A percentile compares a stretch with the other conserved stretches of the same genome.
These are phyloP conservation scores for Rosa persica DNA, from an alignment of 306 rosid species.

Conservation along the genomic window DNA sequence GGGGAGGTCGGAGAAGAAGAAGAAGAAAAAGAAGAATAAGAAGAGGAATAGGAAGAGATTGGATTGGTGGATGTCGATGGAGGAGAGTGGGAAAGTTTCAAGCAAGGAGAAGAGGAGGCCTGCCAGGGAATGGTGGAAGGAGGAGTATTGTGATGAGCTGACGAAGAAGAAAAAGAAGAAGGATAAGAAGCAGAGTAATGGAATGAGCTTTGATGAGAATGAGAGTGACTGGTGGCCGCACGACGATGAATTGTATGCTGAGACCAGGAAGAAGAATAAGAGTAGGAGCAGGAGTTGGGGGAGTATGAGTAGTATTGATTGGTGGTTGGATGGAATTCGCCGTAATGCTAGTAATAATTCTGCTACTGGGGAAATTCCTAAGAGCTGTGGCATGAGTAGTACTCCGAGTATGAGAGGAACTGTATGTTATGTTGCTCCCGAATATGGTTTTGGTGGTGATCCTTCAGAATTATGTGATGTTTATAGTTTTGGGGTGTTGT, in stretches of 20 bases:
- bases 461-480: constrained; percentile 86
- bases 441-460: constrained; percentile 73
- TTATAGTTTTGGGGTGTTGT: constrained; percentile 80
- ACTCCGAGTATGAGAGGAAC: constrained; percentile 99
- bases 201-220: constrained; percentile 41
- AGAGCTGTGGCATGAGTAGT: constrained; percentile 86
- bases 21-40: constrained; percentile 26
- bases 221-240: constrained; percentile 58
- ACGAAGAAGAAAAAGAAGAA: constrained; percentile 57
- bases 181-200: constrained; percentile 48
- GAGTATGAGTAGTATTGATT: constrained; percentile 58
- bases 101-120: constrained; percentile 68
- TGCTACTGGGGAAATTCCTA: constrained; percentile 71
- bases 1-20: constrained; percentile 36
- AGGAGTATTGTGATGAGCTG: constrained; percentile 72
- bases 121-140: constrained; percentile 97
- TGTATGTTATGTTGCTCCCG: constrained; percentile 92
- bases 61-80: constrained; percentile 97
- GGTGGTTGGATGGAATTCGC: constrained; percentile 87
- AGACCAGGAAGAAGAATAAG: constrained; percentile 50
- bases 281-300: constrained; percentile 51
- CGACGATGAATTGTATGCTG: constrained; percentile 55
- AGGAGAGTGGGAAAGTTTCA: constrained; percentile 38
- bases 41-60: constrained; percentile 53
- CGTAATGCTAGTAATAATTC: constrained; percentile 61